Conservation (phyloP, 352 stramenopile genomes). For the Phytophthora citrophthora region DNA sequence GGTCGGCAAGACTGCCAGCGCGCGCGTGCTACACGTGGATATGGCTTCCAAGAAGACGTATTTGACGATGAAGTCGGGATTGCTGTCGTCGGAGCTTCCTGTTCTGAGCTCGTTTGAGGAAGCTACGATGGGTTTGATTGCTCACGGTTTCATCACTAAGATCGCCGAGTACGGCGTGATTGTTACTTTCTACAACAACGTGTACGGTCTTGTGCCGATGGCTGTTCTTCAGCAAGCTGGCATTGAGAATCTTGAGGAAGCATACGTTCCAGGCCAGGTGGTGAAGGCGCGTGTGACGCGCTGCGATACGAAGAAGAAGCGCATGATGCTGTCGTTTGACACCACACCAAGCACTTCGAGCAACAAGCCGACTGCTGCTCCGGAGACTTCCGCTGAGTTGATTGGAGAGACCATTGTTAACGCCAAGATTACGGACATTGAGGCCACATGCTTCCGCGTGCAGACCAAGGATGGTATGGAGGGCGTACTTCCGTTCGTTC, state of each 20-base stretch:
- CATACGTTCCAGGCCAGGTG: conserved; percentile 88
- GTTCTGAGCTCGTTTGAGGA: conserved; percentile 81
- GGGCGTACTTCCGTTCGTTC: conserved; percentile 78
- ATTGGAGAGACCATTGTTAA: conserved; percentile 66
- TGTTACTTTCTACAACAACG: conserved; percentile 96
- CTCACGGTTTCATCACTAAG: conserved; percentile 94
- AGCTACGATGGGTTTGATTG: conserved; percentile 72
- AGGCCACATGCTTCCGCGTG: conserved; percentile 72
- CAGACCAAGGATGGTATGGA: conserved; percentile 79
- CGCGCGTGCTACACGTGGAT: conserved; percentile 86
- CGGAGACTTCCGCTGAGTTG: conserved; percentile 36
- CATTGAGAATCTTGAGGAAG: conserved; percentile 84
- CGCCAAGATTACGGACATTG: conserved; percentile 73
- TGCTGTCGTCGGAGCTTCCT: conserved; percentile 79
- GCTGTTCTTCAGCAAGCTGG: conserved; percentile 84
- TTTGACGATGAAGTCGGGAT: conserved; percentile 90
- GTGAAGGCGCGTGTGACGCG: conserved; percentile 82
- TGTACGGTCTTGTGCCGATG: conserved; percentile 93
- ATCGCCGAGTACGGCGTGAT: conserved; percentile 93
- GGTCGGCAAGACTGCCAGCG: conserved; percentile 75
- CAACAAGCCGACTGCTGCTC: conserved; percentile 19
- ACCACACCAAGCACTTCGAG: conserved; percentile 35
- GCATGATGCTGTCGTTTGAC: conserved; percentile 89
- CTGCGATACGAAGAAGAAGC: conserved; percentile 79
- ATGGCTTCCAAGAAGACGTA: conserved; percentile 93